Evolutionary conservation across 2,329 filamentous ascomycete genomes (phyloP), one percentile per base, ranked within the genome.

Genomic region (Fusarium sp.): DNA sequence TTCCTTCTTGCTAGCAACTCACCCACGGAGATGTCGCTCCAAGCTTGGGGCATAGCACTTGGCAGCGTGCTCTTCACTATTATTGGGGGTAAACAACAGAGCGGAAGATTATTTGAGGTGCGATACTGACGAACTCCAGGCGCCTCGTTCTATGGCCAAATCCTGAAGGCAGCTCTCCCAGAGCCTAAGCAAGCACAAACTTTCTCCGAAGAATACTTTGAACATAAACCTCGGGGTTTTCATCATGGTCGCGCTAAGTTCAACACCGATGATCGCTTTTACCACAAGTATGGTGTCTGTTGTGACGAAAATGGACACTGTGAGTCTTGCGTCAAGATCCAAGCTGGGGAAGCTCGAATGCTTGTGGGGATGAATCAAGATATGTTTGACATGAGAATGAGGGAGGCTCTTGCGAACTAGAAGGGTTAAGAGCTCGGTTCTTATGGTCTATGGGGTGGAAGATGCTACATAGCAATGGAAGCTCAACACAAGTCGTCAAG

Each of bases 231-330:
- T 10, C 37, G 14, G 20, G 6, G 8, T 2, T 21, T 37, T 5
- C 3, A 18, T 27, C 23, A 15, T 6, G n/a, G 18, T 9, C 36
- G 41, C 18, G 23, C 11, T 17, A 37, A 39, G 21, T 39, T 62
- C 31, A 35, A 21, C 20, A 23, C 17, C 6, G 4, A 15, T 9
- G 46, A 53, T 37, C 42, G 29, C 5, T 59, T 48, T 23, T 47
- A 60, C 14, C 58, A 31, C n/a, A 27, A 11, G 13, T 35, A 18
- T 18, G 59, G 59, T 15, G 17, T 62, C 20, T 62, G 48, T 15
- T 62, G 59, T 18, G n/a, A 20, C 14, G 31, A 23, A 10, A n/a
- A 23, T 13, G 37, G 37, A 3, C 17, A 37, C 11, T 62, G 56
- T n/a, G 20, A 23, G 14, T 55, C 31, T 39, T 62, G 57, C 20